These are phyloP conservation scores for Cenchrus purpureus DNA, from an alignment of 176 grass and related monocot species.

Conservation along the genomic window DNA sequence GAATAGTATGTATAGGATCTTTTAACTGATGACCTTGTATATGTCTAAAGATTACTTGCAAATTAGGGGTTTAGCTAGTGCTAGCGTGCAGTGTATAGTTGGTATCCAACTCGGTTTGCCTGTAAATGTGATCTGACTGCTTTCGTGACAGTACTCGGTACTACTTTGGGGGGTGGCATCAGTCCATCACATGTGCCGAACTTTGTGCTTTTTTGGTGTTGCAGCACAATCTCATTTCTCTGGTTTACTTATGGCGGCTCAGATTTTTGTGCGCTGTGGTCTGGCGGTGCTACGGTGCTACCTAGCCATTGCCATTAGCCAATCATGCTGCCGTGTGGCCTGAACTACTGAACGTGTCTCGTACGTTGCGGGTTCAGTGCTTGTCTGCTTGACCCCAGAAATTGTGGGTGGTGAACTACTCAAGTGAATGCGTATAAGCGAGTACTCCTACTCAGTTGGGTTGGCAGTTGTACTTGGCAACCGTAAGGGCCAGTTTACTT, in stretches of 20 bases:
- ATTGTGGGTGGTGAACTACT: not conserved
- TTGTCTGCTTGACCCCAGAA: not conserved
- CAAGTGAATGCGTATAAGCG: slow-evolving; percentile 8
- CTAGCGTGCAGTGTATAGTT: slow-evolving; percentile 37
- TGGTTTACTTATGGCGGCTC: not conserved
- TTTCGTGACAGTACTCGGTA: not conserved
- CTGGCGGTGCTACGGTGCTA: no score
- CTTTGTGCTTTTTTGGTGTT: not conserved
- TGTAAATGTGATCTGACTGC: slow-evolving; percentile 38
- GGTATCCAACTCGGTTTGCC: not conserved
- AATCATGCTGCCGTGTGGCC: not conserved
- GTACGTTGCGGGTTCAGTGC: not conserved
- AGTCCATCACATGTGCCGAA: not conserved
- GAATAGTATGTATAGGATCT: not conserved
- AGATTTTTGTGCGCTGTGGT: not conserved
- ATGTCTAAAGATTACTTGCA: slow-evolving; percentile 3
- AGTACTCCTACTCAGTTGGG: not conserved
- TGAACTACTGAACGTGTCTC: not conserved
- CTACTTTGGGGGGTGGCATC: not conserved
- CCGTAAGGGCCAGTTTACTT: no score
- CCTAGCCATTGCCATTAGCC: not conserved
- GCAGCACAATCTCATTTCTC: not conserved
- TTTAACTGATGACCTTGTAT: slow-evolving; percentile 23
- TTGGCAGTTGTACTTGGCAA: not conserved
- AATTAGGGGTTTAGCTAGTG: slow-evolving; percentile 14